A percentile compares a stretch with the other conserved stretches of the same genome.
Evolutionary conservation across 805 yeast genomes (phyloP).

Genomic region (Candida pini): DNA sequence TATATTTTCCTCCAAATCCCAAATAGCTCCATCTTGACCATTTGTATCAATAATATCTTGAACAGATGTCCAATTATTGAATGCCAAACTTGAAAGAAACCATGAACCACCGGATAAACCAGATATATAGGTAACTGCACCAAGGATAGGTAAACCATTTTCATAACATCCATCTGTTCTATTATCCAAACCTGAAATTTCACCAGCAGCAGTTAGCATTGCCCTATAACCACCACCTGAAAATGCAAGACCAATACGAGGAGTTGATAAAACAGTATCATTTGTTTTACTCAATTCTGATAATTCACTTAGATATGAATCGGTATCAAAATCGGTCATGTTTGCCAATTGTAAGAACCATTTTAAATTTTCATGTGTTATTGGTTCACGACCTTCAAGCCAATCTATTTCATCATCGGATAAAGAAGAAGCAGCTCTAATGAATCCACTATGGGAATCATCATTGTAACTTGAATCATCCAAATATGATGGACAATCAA

Average conservation of each 20-base stretch:
- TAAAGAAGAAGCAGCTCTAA: constrained; percentile 43
- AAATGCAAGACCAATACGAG: constrained; percentile 53
- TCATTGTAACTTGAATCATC: constrained; percentile 13
- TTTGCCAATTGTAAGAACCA: constrained; percentile 41
- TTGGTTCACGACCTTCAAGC: constrained; percentile 42
- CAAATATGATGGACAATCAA: constrained; percentile 44
- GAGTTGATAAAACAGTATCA: constrained; percentile 30
- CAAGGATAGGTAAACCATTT: constrained; percentile 67
- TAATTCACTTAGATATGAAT: constrained; percentile 32
- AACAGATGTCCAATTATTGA: constrained; percentile 70
- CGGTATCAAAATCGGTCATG: constrained; percentile 43
- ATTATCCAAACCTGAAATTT: constrained; percentile 71
- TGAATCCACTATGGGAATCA: constrained; percentile 16
- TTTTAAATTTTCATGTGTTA: constrained; percentile 40
- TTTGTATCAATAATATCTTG: constrained; percentile 45
- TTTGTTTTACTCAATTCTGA: constrained; percentile 14
- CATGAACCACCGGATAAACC: constrained; percentile 86
- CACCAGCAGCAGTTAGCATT: constrained; percentile 82
- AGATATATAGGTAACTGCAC: constrained; percentile 61
- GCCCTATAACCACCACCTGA: constrained; percentile 93
- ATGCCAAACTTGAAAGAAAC: constrained; percentile 63
- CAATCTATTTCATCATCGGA: constrained; percentile 46
- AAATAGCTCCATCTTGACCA: constrained; percentile 41
- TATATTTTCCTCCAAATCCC: constrained; percentile 65
- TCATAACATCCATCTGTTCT: constrained; percentile 51